Evolutionary conservation across 2,329 filamentous ascomycete species (phyloP).

Genomic region (Aureobasidium sp.): DNA sequence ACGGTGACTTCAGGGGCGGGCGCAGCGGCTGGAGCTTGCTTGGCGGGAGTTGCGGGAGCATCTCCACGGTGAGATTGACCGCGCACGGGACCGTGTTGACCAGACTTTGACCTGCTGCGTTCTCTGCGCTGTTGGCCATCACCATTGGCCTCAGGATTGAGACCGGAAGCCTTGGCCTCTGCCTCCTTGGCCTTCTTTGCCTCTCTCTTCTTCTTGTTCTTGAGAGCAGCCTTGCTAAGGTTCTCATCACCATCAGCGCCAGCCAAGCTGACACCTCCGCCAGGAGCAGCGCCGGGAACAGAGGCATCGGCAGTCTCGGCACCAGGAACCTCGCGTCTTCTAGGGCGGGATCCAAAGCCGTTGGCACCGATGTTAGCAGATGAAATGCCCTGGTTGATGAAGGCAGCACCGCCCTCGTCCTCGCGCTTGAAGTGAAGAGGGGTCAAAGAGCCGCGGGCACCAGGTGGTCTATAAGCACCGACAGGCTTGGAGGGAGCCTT

Average conservation of each 20-base stretch:
- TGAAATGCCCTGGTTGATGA: slow-evolving; percentile 70
- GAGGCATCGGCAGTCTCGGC: slow-evolving; percentile 61
- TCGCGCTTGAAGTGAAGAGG: slow-evolving; percentile 95
- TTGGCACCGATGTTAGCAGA: slow-evolving; percentile 58
- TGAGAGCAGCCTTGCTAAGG: slow-evolving; percentile 75
- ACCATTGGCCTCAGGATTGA: slow-evolving; percentile 43
- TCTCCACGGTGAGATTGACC: slow-evolving; percentile 24
- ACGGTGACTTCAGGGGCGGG: slow-evolving; percentile 44
- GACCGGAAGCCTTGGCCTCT: slow-evolving; percentile 52
- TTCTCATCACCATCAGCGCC: slow-evolving; percentile 58
- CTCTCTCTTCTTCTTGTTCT: slow-evolving; percentile 98
- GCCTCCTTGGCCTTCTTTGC: slow-evolving; percentile 84
- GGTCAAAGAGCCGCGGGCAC: slow-evolving; percentile 79
- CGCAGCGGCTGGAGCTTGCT: slow-evolving; percentile 26
- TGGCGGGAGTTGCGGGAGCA: slow-evolving; percentile 1
- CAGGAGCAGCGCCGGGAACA: slow-evolving; percentile 62
- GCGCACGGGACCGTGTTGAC: slow-evolving; percentile 24
- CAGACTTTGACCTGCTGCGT: slow-evolving; percentile 27
- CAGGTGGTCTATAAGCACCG: slow-evolving; percentile 93
- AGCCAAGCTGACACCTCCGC: slow-evolving; percentile 59
- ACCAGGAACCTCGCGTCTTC: slow-evolving; percentile 75
- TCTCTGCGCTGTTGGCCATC: slow-evolving; percentile 25
- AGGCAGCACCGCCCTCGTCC: slow-evolving; percentile 89
- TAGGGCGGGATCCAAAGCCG: slow-evolving; percentile 64
- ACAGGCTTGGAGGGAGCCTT: slow-evolving; percentile 96